These are phyloP conservation scores for Euphrasia confusa DNA, from an alignment of 257 asterid species.

Conservation along the genomic window DNA sequence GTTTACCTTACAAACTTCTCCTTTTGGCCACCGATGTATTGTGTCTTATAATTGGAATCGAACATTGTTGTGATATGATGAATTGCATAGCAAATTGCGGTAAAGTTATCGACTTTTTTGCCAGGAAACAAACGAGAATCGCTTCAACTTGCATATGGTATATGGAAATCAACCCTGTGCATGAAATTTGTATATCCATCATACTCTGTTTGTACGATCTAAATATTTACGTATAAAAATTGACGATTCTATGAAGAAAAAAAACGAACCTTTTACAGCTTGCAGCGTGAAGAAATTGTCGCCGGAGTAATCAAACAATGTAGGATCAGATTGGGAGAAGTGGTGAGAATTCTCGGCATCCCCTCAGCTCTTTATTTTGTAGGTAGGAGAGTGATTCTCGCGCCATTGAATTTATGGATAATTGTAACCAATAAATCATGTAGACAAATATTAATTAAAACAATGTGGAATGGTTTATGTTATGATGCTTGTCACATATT, in stretches of 20 bases:
- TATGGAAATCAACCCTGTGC: slow-evolving; percentile 24
- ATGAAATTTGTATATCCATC: not conserved
- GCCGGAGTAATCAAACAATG: not conserved
- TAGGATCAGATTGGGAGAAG: not conserved
- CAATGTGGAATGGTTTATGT: not conserved
- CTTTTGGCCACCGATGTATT: slow-evolving; percentile 70
- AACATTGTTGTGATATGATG: slow-evolving; percentile 48
- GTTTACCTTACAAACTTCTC: slow-evolving; percentile 79
- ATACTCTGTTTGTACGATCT: not conserved
- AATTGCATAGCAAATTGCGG: slow-evolving; percentile 31
- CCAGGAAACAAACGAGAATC: slow-evolving; percentile 20
- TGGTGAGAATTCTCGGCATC: slow-evolving; percentile 13
- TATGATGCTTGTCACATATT: no score
- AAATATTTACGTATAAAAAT: not conserved
- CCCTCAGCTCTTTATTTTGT: slow-evolving; percentile 9
- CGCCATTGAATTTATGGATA: slow-evolving; percentile 21
- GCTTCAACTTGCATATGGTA: slow-evolving; percentile 25
- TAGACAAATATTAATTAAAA: not conserved
- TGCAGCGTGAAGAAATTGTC: slow-evolving; percentile 1
- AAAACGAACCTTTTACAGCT: slow-evolving; percentile 13
- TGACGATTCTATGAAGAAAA: not conserved
- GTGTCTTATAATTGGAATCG: slow-evolving; percentile 52
- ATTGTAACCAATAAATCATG: no score
- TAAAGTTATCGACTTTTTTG: slow-evolving; percentile 21
- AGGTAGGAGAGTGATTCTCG: slow-evolving; percentile 37